Conservation (phyloP, 225 moss, liverwort and hornwort genomes). For the Ulota crispa region DNA sequence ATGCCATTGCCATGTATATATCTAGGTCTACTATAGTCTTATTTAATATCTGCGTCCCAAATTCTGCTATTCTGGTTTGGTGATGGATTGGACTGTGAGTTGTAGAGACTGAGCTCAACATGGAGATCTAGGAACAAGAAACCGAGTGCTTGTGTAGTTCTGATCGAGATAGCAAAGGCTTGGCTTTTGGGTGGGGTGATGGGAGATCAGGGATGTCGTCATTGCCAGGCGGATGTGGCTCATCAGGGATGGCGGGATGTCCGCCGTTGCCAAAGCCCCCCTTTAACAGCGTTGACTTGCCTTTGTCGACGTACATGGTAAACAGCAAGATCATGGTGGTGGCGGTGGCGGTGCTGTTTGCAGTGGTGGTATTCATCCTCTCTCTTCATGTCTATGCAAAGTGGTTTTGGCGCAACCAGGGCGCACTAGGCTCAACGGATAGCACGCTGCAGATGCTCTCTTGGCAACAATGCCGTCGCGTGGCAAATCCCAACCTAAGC, state of each 20-base stretch:
- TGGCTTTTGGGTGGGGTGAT: not conserved
- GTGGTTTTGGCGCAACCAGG: constrained; percentile 63
- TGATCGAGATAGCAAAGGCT: not conserved
- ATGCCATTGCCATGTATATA: not conserved
- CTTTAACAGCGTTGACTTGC: not conserved
- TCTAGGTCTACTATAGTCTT: not conserved
- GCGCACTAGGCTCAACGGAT: constrained; percentile 4
- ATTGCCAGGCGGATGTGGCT: not conserved
- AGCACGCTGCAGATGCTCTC: constrained; percentile 16
- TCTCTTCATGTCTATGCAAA: constrained; percentile 73
- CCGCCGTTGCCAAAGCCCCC: not conserved
- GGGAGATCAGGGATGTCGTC: not conserved
- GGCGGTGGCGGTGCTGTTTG: constrained; percentile 67
- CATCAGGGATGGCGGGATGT: constrained; percentile 16
- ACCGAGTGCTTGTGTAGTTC: not conserved
- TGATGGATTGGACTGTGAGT: not conserved
- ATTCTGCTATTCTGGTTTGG: not conserved
- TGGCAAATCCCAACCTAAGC: not conserved
- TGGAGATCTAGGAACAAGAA: not conserved
- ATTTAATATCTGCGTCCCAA: not conserved
- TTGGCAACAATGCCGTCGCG: constrained; percentile 44
- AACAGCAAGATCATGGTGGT: constrained; percentile 83
- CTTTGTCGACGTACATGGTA: constrained; percentile 21
- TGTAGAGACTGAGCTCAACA: not conserved
- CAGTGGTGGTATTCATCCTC: constrained; percentile 64